phyloP scores from a whole-genome alignment of 148 eudicot species.

The Rhododendron mucronatum region DNA sequence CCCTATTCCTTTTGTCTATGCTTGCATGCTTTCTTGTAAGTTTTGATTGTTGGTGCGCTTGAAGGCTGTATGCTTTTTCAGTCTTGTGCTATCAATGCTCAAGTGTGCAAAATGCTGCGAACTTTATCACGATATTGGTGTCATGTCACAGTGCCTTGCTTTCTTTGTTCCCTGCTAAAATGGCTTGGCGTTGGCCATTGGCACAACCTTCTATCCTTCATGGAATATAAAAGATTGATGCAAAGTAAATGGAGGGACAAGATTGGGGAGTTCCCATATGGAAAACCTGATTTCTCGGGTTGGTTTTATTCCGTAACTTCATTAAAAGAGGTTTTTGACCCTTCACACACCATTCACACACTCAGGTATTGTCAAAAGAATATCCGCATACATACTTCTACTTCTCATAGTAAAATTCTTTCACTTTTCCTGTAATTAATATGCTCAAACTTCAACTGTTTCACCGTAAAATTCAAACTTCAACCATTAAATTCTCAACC shows the following conservation, averaged over 20 bases:
- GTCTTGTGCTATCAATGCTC: neutral
- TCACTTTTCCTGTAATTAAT: neutral
- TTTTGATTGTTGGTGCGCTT: neutral
- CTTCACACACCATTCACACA: neutral
- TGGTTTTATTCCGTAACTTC: neutral
- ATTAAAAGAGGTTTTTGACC: no score
- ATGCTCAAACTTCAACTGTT: neutral
- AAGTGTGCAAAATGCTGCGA: neutral
- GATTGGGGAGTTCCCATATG: constrained; percentile 6
- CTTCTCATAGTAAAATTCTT: neutral
- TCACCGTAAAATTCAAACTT: neutral
- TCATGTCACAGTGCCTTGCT: neutral
- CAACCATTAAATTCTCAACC: neutral
- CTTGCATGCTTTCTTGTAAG: neutral
- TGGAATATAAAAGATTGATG: neutral
- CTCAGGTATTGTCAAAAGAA: no score
- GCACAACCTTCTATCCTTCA: neutral
- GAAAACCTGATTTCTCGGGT: constrained; percentile 16
- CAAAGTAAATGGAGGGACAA: neutral
- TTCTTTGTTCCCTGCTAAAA: neutral
- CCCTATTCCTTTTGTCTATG: neutral
- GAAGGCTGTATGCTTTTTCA: neutral
- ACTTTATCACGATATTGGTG: neutral
- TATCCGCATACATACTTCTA: no score
- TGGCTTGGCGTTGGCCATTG: neutral